phyloP scores from a whole-genome alignment of 441 rosid genomes.

The Syzygium syzygioides region DNA sequence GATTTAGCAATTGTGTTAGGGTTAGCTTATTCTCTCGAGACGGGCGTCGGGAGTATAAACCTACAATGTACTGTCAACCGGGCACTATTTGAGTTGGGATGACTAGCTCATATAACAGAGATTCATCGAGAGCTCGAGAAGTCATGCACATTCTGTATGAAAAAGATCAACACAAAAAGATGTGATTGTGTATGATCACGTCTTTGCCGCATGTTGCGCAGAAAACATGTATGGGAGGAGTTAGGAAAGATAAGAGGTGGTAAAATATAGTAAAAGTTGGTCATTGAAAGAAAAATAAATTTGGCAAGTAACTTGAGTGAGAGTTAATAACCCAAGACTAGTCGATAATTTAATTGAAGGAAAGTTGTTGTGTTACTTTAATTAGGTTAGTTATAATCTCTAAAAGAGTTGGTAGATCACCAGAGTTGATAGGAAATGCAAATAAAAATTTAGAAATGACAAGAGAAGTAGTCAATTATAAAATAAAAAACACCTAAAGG shows the following conservation, averaged over 20 bases:
- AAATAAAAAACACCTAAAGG: not conserved
- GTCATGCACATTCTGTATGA: not conserved
- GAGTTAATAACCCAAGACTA: not conserved
- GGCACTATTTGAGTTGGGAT: not conserved
- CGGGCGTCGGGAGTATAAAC: not conserved
- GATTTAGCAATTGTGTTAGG: not conserved
- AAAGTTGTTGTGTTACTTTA: not conserved
- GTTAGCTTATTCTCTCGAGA: not conserved
- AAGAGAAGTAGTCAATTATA: not conserved
- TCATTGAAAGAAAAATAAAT: not conserved
- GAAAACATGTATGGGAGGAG: not conserved
- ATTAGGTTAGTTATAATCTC: not conserved
- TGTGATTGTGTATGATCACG: not conserved
- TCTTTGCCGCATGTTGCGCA: not conserved
- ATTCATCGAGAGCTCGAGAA: not conserved
- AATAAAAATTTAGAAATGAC: not conserved
- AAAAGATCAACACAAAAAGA: not conserved
- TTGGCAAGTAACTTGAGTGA: not conserved
- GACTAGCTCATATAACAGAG: not conserved
- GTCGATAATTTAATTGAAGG: too few relatives aligned
- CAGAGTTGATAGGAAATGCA: not conserved
- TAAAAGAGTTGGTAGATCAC: not conserved
- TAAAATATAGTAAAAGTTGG: not conserved
- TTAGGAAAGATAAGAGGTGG: not conserved
- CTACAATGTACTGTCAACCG: not conserved